Evolutionary conservation across 2,329 filamentous ascomycete species (phyloP), one percentile per base, ranked within the genome.

Genomic region (Penicillium sp.): DNA sequence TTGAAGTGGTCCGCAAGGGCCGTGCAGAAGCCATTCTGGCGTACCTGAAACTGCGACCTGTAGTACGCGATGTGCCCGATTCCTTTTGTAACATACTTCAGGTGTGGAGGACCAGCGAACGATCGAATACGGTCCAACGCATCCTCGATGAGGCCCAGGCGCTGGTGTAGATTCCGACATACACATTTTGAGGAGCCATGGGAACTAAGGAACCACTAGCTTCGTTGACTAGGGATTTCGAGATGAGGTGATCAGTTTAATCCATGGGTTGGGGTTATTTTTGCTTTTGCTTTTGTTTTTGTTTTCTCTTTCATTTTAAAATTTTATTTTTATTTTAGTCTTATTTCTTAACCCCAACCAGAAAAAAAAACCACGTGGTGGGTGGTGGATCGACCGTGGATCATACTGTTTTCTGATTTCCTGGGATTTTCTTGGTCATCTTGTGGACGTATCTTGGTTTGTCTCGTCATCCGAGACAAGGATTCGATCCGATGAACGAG

Each of bases 21-120:
- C 74, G 75, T 53, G 75, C 75, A 45, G 68, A 74, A 48, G 71
- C 74, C 11, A 67, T 66, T 35, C 58, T 70, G 45, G 67, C 67
- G 47, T 77, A 72, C 59, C 62, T 73, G 53, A 63, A 62, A 27
- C 51, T 73, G 31, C 54, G 67, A 65, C 52, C 62, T 59, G 50
- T 51, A 62, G 62, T 60, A 45, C 42, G 66, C 29, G 59, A 33
- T 19, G 58, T 60, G 58, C 58, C 61, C 31, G 59, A 62, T n/a
- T 42, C 25, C 3, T 53, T 74, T 48, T 54, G 58, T 21, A 60
- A 65, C 21, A 59, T 53, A 26, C 54, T 75, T 14, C 63, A 59
- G 26, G 57, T 59, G 47, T 80, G 78, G 78, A 66, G 71, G 47
- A 63, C 66, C 19, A 62, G 62, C 43, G 78, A 80, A 62, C 65